Base-by-base conservation (phyloP, 495 filamentous ascomycete species). In the Penicillium coprophilum region DNA sequence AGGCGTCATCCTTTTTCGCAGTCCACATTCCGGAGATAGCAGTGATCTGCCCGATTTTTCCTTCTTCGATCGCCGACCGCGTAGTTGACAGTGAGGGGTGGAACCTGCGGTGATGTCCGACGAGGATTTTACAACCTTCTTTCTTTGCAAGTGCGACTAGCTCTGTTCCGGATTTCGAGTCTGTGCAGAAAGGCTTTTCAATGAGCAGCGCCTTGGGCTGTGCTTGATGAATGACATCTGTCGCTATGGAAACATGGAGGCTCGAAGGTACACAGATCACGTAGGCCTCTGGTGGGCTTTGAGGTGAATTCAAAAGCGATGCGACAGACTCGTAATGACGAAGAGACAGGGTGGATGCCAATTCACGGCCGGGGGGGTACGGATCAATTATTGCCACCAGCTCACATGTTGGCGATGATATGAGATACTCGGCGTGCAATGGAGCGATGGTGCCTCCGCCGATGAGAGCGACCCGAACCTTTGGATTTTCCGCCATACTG, bases 101-200 rank as follows among this genome's bases (percentile, higher is more conserved):
- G 24, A 62, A 62, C 38, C 59, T 45, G 23, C 55, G 55, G 41
- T 58, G 59, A 23, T 62, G 59, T 20, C 59, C 59, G 5, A 58
- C 59, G 3, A 58, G 56, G 12, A 58, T 46, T 21, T 46, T 20
- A 23, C 56, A 58, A 20, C 27, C 44, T n/a, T 53, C 49, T 12
- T 27, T 17, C 23, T 41, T 46, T 46, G 53, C 53, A 15, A 48
- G 23, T 19, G 20, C 21, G 11, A 56, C 21, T 11, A 57, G 6
- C 13, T 38, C 12, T 40, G 28, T 28, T 9, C 41, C 55, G 0
- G 55, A 52, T 24, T 46, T 30, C 7, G 56, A 58, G 13, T 58
- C 48, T 20, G 49, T 58, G 20, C n/a, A 53, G n/a, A 58, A 52
- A 6, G 56, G 56, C 20, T 58, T 58, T 21, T 58, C 56, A 20